Percentiles rank a stretch among this genome's conserved stretches.
Evolutionary conservation across 1,139 yeast species (phyloP).

Genomic region (Kodamaea alishanica): DNA sequence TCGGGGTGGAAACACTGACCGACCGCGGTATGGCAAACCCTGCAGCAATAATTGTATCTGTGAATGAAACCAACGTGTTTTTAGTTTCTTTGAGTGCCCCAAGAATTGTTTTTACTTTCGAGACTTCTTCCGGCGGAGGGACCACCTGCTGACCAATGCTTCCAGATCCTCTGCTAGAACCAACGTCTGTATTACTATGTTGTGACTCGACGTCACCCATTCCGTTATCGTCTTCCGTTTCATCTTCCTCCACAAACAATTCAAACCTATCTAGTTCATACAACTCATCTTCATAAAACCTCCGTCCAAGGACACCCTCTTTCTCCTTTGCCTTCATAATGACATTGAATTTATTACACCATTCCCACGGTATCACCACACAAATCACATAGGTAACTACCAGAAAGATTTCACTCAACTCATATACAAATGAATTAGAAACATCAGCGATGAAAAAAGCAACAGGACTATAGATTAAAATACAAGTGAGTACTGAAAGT

Average conservation of each 20-base stretch:
- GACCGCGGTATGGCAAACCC: slow-evolving; percentile 59
- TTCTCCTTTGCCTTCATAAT: slow-evolving; percentile 66
- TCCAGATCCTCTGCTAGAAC: slow-evolving; percentile 2
- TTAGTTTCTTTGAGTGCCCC: slow-evolving; percentile 27
- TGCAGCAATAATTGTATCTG: slow-evolving; percentile 57
- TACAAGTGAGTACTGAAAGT: slow-evolving; percentile 55
- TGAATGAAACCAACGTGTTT: slow-evolving; percentile 38
- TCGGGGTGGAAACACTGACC: slow-evolving; percentile 35
- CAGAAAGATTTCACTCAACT: slow-evolving; percentile 68
- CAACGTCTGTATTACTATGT: background rate
- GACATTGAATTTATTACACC: slow-evolving; percentile 69
- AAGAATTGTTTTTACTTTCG: slow-evolving; percentile 2
- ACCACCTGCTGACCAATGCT: background rate
- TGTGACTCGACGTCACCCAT: slow-evolving; percentile 11
- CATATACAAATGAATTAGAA: slow-evolving; percentile 65
- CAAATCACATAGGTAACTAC: slow-evolving; percentile 70
- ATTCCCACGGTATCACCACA: slow-evolving; percentile 82
- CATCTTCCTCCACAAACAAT: slow-evolving; percentile 36
- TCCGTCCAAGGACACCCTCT: slow-evolving; percentile 76
- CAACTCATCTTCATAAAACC: slow-evolving; percentile 67
- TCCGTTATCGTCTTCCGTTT: slow-evolving; percentile 17
- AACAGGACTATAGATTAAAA: slow-evolving; percentile 61
- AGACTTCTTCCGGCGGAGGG: background rate
- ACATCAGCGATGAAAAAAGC: slow-evolving; percentile 79
- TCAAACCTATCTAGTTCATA: slow-evolving; percentile 44